Evolutionary conservation across 495 filamentous ascomycete genomes (phyloP), one percentile per base, ranked within the genome.

Genomic region (Podospora sp.): DNA sequence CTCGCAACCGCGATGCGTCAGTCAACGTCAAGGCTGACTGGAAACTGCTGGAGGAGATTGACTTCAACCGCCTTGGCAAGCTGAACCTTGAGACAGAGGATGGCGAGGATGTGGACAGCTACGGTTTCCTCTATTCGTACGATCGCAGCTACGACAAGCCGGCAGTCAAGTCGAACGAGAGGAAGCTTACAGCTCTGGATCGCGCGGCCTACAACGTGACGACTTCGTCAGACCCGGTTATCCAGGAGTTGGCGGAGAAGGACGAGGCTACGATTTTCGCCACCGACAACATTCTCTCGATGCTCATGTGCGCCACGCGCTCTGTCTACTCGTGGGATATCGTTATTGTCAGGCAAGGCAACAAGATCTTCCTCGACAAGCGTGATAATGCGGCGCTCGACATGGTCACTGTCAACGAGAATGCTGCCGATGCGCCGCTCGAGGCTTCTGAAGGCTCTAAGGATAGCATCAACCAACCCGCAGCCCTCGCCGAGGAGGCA

Each of bases 361-460:
- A 93, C 88, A 97, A 97, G 86, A 86, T 99, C 79, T 99, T 91
- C 86, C 90, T 99, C 69, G 95, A 99, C 86, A 99, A 99, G 88
- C 91, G 95, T 64, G 93, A 97, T 63, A 92, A 91, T 65, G 90
- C 92, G 46, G 90, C 89, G 16, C 84, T 99, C n/a, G 95, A 99
- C 81, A 91, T 97, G 85, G 93, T 98, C 52, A 96, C 92, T 0
- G 95, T 98, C 72, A 99, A 99, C 82, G 95, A 99, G 82, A 99
- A 99, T 78, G 95, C 95, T n/a, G 90, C 91, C 51, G 95, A 99
- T 74, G 93, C 96, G 11, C 95, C 95, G 18, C 82, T 97, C 50
- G 95, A 99, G 77, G 83, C 90, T 20, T 87, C 92, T 36, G 95
- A 99, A 72, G 89, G 93, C 73, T 96, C 94, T 82, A 96, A 96